Percentiles rank a stretch among this genome's conserved stretches.
Conservation (phyloP, 306 rosid genomes). For the Quercus mongolica region DNA sequence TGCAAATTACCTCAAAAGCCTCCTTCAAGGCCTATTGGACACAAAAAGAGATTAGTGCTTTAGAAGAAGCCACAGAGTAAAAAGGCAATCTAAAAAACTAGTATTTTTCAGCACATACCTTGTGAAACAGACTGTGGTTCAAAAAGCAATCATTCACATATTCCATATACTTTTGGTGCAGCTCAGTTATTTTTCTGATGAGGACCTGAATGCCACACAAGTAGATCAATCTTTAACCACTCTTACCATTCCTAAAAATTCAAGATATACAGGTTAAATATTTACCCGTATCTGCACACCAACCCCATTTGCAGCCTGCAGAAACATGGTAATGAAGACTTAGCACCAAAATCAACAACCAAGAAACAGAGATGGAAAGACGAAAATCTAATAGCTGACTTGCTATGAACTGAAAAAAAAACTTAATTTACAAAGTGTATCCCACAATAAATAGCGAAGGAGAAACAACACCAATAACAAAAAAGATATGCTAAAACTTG, state of each 20-base stretch:
- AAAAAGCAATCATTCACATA: constrained; percentile 62
- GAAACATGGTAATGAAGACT: constrained; percentile 13
- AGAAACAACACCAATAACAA: no score
- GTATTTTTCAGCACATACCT: constrained; percentile 48
- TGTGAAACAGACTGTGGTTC: constrained; percentile 70
- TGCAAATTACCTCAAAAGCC: constrained; percentile 80
- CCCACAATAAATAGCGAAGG: no score
- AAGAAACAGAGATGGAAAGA: background rate
- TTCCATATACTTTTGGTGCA: constrained; percentile 73
- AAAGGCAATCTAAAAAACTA: background rate
- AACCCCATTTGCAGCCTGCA: constrained; percentile 49
- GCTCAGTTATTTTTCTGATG: constrained; percentile 64
- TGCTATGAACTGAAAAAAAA: no score
- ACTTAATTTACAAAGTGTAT: no score
- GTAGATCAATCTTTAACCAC: constrained; percentile 14
- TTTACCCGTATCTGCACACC: constrained; percentile 64
- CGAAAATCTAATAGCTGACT: background rate
- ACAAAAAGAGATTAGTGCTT: background rate
- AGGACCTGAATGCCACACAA: constrained; percentile 54
- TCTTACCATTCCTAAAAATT: background rate
- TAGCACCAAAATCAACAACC: no score
- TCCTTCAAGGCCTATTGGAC: constrained; percentile 69
- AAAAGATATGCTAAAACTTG: no score
- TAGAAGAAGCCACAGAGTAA: background rate
- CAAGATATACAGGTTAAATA: background rate